phyloP scores from a whole-genome alignment of 192 early-diverging fungal genomes.

The Haplosporangium gracile region DNA sequence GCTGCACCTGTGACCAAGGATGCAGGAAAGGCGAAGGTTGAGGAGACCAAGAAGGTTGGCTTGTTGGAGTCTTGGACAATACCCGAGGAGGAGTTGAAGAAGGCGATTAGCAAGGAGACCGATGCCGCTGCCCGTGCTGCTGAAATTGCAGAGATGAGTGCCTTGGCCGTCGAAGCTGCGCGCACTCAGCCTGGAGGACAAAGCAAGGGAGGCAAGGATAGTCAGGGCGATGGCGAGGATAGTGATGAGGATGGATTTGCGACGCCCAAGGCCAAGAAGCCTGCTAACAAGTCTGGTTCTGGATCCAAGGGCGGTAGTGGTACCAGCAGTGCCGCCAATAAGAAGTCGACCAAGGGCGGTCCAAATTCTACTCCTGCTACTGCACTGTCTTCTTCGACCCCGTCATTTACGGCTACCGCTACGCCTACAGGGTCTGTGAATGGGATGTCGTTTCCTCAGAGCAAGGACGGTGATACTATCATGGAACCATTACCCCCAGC shows the following conservation, averaged over 20 bases:
- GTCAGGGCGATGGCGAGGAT: constrained; percentile 41
- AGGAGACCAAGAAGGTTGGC: neutral
- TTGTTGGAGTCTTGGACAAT: constrained; percentile 39
- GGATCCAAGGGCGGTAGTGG: constrained; percentile 14
- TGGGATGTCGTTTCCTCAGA: neutral
- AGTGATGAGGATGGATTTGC: constrained; percentile 40
- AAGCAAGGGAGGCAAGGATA: constrained; percentile 38
- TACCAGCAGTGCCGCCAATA: neutral
- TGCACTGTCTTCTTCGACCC: too few relatives aligned
- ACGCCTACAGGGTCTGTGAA: neutral
- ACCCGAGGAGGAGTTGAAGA: constrained; percentile 31
- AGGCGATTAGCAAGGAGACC: constrained; percentile 23
- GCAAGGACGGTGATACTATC: neutral
- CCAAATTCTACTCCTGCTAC: too few relatives aligned
- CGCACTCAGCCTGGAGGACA: constrained; percentile 45
- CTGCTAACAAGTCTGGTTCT: neutral
- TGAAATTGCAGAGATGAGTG: constrained; percentile 41
- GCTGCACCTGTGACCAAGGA: neutral
- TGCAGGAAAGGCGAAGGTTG: neutral
- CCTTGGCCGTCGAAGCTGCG: constrained; percentile 44
- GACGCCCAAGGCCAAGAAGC: neutral
- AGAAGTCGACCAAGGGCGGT: constrained; percentile 9
- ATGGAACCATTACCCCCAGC: constrained; percentile 5
- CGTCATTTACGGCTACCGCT: neutral
- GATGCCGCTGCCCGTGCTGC: constrained; percentile 16